phyloP scores from a whole-genome alignment of 768 basidiomycete species.

The Ephemerocybe angulata region DNA sequence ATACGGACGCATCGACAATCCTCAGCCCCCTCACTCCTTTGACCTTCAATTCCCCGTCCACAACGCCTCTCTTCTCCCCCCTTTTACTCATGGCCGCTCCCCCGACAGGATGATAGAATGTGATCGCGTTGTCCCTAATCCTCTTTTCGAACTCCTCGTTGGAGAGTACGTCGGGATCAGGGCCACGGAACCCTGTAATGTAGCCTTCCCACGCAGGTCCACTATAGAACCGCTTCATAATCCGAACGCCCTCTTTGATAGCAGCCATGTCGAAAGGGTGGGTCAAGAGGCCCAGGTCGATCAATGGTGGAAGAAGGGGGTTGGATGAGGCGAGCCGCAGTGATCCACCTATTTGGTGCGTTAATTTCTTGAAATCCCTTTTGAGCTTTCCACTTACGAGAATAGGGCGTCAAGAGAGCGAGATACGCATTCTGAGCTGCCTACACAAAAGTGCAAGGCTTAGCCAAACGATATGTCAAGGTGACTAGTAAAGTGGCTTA shows the following conservation, averaged over 20 bases:
- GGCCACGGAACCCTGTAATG: conserved; percentile 12
- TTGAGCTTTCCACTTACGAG: neutral
- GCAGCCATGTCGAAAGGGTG: conserved; percentile 11
- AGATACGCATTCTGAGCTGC: neutral
- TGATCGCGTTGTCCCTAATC: conserved; percentile 12
- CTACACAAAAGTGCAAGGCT: neutral
- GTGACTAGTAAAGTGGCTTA: neutral
- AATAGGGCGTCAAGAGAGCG: neutral
- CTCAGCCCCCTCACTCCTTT: conserved; percentile 28
- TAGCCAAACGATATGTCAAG: neutral
- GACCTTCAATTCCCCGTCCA: conserved; percentile 28
- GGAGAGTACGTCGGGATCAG: conserved; percentile 9
- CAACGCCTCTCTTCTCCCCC: conserved; percentile 22
- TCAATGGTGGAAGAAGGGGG: conserved; percentile 26
- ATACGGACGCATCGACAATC: conserved; percentile 30
- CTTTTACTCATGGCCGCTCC: conserved; percentile 23
- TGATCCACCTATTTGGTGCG: conserved; percentile 1
- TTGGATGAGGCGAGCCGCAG: conserved; percentile 2
- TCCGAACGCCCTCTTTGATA: conserved; percentile 16
- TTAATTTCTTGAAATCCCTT: neutral
- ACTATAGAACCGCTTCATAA: conserved; percentile 14
- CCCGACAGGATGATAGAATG: conserved; percentile 23
- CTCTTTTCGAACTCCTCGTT: conserved; percentile 18
- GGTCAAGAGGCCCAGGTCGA: conserved; percentile 41
- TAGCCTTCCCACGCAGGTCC: conserved; percentile 21